Evolutionary conservation across 768 basidiomycete genomes (phyloP), one percentile per base, ranked within the genome.

Genomic region (Lenzites betulinus): DNA sequence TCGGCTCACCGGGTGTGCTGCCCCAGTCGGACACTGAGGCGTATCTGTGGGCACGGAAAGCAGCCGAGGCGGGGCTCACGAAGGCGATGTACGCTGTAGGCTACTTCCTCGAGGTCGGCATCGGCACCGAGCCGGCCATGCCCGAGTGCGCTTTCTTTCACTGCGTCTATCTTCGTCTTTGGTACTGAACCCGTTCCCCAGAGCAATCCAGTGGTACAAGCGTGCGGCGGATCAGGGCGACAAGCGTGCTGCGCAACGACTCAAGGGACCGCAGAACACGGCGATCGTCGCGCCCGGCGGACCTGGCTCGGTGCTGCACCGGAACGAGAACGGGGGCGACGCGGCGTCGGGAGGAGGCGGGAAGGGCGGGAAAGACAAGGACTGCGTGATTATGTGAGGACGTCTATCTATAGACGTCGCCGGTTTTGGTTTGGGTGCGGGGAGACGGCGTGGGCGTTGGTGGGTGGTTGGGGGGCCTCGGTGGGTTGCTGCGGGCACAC

Each of bases 21-120:
- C 96, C 97, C 0, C 97, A 99, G 71, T 97, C 95, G 0, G 97
- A 99, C 71, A 98, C 96, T 0, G 97, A 99, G 71, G 97, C 97
- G 12, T 98, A 87, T 75, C 78, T 99, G 3, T 99, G 97, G 97
- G 93, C 97, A 6, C 92, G 92, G 75, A 95, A 88, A 69, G 95
- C 97, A 23, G 95, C 95, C 18, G 95, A 98, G 30, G 85, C 83
- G 12, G 96, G 94, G 0, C 81, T 99, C 15, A 83, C 87, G 5
- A 99, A 99, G 73, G 97, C 97, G 12, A 92, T 97, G 87, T 99
- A 99, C 67, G 97, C 95, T 22, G 89, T 95, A 1, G 97, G 97
- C 1, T 99, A 99, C 78, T 99, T 99, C 74, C 83, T 89, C 64
- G 96, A 99, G 77, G 93, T 96, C 47, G 96, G 95, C 39, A 93